These are phyloP conservation scores for Syzygium aqueum DNA, from an alignment of 345 rosid species.

Conservation along the genomic window DNA sequence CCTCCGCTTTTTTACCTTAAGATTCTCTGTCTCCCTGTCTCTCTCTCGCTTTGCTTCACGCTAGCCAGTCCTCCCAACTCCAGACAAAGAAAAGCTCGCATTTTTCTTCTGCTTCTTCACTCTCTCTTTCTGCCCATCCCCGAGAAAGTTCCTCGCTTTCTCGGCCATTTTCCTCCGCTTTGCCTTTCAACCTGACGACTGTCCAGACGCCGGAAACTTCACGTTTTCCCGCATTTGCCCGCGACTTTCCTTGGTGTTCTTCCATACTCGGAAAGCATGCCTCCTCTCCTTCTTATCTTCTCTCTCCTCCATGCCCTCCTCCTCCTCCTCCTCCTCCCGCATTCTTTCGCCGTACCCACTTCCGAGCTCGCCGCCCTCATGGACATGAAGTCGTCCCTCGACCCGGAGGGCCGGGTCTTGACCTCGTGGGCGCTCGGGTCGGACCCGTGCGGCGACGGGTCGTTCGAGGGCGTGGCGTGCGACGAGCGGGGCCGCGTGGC, in stretches of 20 bases:
- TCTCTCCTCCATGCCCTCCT: constrained; percentile 14
- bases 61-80: not conserved
- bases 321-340: constrained; percentile 16
- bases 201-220: not conserved
- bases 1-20: not conserved
- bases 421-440: constrained; percentile 50
- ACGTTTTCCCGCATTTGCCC: not conserved
- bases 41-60: not conserved
- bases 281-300: not conserved
- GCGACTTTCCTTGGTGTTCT: not conserved
- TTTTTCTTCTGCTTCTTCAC: not conserved
- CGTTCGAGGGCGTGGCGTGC: constrained; percentile 88
- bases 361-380: constrained; percentile 58
- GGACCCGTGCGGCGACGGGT: constrained; percentile 56
- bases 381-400: constrained; percentile 71
- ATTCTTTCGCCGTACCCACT: constrained; percentile 26
- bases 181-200: not conserved
- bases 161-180: not conserved
- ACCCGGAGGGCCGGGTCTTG: constrained; percentile 58
- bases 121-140: not conserved
- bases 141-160: not conserved
- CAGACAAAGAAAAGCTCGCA: not conserved
- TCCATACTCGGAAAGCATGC: not conserved
- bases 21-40: not conserved
- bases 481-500: constrained; percentile 54